Base-by-base conservation (phyloP, 768 basidiomycete species). In the Gymnopilus junonius region DNA sequence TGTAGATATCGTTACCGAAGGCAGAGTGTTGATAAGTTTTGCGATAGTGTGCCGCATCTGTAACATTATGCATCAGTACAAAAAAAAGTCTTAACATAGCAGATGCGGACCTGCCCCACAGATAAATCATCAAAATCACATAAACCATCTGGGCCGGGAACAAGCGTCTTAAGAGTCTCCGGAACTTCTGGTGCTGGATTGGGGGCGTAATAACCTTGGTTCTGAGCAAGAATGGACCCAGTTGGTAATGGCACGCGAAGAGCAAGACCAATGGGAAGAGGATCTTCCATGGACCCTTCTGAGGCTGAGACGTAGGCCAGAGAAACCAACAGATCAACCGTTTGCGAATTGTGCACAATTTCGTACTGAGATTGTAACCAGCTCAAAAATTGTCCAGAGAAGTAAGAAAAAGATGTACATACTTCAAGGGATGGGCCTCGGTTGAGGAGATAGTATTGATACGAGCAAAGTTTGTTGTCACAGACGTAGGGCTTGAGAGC, bases 401-500 rank as follows among this genome's bases (percentile, higher is more conserved):
- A 32, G 8, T 20, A 35, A 35, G 35, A 29, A 21, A 55, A 37
- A 15, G 20, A 57, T 15, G n/a, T n/a, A 68, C 77, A 14, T 66
- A 87, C 88, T 79, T 91, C 89, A 20, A 91, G 80, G 8, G 88
- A 89, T 5, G 87, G 85, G 0, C 89, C 90, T 27, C 85, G 80
- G 60, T 87, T 88, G 51, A 88, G 75, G 4, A 81, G 76, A 69
- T 89, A 90, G 67, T 88, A 90, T 68, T 89, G 90, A 71, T 88
- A 92, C 5, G 84, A 76, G 73, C 91, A 92, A 4, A 92, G 79
- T 57, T 83, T 82, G 4, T 80, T 81, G 58, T 83, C 81, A 70
- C 90, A 92, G 25, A 92, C 89, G 69, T 90, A 92, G 1, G 91
- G 91, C 70, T 90, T 89, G 62, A 91, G 81, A 1, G 86, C 83